Evolutionary conservation across 768 basidiomycete species (phyloP), one percentile per base, ranked within the genome.

Genomic region (Kwoniella shandongensis): DNA sequence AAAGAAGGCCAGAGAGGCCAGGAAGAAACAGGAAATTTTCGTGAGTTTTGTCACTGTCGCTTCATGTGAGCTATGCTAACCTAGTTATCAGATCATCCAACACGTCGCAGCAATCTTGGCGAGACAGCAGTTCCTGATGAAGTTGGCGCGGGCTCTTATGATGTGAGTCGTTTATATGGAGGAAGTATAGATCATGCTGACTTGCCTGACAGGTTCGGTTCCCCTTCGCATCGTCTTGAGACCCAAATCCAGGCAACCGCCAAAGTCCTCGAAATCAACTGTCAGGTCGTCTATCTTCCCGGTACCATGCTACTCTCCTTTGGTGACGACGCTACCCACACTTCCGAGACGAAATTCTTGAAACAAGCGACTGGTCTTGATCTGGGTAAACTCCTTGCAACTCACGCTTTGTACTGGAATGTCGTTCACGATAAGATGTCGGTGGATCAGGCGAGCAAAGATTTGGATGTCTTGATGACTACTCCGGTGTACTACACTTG

Each of bases 191-290:
- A 23, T 23, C 13, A n/a, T 44, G 41, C 22, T 53, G 27, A 30
- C 26, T 27, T 26, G 42, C 1, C 12, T 32, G 5, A 44, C 40
- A 74, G 70, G 12, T 93, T 89, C 70, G 91, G 91, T 4, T 89
- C 91, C 17, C 91, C 91, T 0, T 91, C 89, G 22, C 93, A 97
- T 78, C 85, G 93, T 29, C 88, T 97, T 58, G 91, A 94, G 77
- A 87, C 90, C 2, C 92, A 96, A 73, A 84, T 97, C 36, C 81
- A 87, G 29, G 88, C 91, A 10, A 89, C 89, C 7, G 89, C 92
- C 0, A 83, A 86, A 15, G 91, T 92, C 50, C 85, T 97, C 17
- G 91, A 92, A 67, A 84, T 96, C 52, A 86, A 90, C 73, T 89
- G 90, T 42, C 89, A 93, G 73, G 93, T 92, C 72, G 87, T 94